Conservation (phyloP, 371 early-diverging fungal species). For the Actinomortierella ambigua region DNA sequence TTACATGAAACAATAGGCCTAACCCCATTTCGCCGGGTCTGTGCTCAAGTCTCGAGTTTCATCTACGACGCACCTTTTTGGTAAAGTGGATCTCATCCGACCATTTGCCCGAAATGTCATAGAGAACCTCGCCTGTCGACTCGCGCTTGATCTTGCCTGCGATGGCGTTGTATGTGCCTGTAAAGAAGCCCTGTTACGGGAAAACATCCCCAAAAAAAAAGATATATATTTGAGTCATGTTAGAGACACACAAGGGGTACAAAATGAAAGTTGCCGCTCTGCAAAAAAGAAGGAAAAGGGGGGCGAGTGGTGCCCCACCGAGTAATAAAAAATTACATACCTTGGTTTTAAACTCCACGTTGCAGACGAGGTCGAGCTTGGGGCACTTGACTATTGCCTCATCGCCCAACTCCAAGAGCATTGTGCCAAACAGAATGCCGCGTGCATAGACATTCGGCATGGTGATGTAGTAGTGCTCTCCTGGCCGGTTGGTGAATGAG, state of each 20-base stretch:
- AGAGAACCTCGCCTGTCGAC: conserved; percentile 77
- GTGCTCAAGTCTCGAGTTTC: no score
- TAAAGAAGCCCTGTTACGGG: conserved; percentile 73
- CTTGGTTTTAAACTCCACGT: conserved; percentile 92
- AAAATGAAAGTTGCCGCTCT: no score
- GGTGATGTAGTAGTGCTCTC: conserved; percentile 80
- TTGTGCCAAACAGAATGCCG: conserved; percentile 91
- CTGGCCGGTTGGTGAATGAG: conserved; percentile 60
- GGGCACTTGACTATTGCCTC: conserved; percentile 72
- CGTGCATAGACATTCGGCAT: conserved; percentile 95
- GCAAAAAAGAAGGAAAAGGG: no score
- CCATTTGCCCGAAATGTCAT: conserved; percentile 90
- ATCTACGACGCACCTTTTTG: conserved; percentile 30
- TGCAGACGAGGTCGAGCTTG: conserved; percentile 75
- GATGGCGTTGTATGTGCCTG: conserved; percentile 83
- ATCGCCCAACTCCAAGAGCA: conserved; percentile 94
- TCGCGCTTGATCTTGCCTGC: conserved; percentile 83
- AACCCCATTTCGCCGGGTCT: not conserved
- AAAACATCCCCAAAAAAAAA: not conserved
- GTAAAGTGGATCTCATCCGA: conserved; percentile 72
- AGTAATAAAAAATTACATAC: conserved; percentile 53
- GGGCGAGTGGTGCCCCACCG: no score
- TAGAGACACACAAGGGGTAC: no score
- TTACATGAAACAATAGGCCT: not conserved
- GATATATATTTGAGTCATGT: not conserved